Percentiles rank a stretch among this genome's conserved stretches.
phyloP scores from a whole-genome alignment of 2,329 filamentous ascomycete species.

The Paracoccidioides lutzii region DNA sequence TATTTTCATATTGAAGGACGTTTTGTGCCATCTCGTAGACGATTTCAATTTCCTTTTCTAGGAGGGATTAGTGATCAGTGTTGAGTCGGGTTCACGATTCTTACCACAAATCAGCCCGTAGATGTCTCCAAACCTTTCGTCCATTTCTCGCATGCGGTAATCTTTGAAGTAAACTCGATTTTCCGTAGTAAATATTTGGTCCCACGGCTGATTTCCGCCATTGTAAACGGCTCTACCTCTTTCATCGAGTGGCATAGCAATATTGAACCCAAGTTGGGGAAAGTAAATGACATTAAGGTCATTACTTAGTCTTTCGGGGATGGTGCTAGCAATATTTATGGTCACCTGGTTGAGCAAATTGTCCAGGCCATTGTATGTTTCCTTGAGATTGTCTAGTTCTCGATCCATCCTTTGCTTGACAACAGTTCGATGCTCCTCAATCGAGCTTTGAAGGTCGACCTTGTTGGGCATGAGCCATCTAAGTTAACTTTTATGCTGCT shows the following conservation, averaged over 20 bases:
- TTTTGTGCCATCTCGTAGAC: conserved; percentile 61
- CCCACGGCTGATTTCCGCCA: conserved; percentile 57
- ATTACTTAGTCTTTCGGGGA: conserved; percentile 46
- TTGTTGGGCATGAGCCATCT: conserved; percentile 11
- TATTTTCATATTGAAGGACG: conserved; percentile 55
- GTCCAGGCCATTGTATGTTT: conserved; percentile 64
- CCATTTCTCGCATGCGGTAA: conserved; percentile 63
- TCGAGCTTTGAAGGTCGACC: conserved; percentile 70
- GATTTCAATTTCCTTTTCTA: conserved; percentile 81
- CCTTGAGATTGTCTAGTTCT: conserved; percentile 65
- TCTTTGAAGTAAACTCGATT: conserved; percentile 78
- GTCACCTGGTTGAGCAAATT: conserved; percentile 57
- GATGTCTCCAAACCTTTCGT: conserved; percentile 69
- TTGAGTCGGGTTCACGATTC: conserved; percentile 12
- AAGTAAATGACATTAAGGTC: conserved; percentile 73
- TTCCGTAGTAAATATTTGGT: conserved; percentile 61
- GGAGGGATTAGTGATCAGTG: neutral
- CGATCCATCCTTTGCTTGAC: conserved; percentile 59
- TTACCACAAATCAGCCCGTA: conserved; percentile 71
- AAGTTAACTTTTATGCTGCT: neutral
- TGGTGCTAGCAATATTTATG: conserved; percentile 45
- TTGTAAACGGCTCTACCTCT: conserved; percentile 50
- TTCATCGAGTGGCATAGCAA: conserved; percentile 54
- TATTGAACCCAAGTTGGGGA: conserved; percentile 82
- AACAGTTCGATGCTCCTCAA: conserved; percentile 56